Percentiles rank a stretch among this genome's conserved stretches.
Evolutionary conservation across 352 stramenopile species (phyloP).

Genomic region (Globisporangium paroecandrum): DNA sequence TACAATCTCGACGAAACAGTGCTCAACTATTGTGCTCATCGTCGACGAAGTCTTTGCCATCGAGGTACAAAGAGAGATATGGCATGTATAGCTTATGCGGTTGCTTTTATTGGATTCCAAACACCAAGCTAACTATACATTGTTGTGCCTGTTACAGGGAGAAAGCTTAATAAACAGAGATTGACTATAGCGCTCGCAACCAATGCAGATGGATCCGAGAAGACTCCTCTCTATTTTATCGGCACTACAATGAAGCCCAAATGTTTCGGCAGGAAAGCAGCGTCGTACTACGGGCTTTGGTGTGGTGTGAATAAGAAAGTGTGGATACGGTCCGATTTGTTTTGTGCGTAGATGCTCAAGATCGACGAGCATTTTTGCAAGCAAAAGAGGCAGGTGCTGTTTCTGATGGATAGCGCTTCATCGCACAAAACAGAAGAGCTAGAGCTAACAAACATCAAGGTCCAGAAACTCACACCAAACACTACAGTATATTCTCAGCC

Average conservation of each 20-base stretch:
- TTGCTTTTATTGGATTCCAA: background rate
- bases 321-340: background rate
- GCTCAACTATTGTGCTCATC: background rate
- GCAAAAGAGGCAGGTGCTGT: background rate
- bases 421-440: conserved; percentile 2
- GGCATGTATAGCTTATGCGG: background rate
- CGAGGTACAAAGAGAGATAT: background rate
- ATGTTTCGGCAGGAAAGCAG: background rate
- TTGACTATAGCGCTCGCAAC: background rate
- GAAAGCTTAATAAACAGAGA: background rate
- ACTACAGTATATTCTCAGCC: background rate
- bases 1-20: conserved; percentile 5
- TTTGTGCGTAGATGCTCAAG: background rate
- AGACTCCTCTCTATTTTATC: background rate
- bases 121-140: no score
- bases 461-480: background rate
- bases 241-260: background rate
- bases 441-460: background rate
- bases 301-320: background rate
- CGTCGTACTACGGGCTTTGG: background rate
- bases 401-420: conserved; percentile 1
- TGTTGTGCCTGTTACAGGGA: background rate
- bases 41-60: background rate
- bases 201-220: background rate
- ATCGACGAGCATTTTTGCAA: background rate